Conservation (phyloP, 371 early-diverging fungal species). For the Batrachochytrium dendrobatidis region DNA sequence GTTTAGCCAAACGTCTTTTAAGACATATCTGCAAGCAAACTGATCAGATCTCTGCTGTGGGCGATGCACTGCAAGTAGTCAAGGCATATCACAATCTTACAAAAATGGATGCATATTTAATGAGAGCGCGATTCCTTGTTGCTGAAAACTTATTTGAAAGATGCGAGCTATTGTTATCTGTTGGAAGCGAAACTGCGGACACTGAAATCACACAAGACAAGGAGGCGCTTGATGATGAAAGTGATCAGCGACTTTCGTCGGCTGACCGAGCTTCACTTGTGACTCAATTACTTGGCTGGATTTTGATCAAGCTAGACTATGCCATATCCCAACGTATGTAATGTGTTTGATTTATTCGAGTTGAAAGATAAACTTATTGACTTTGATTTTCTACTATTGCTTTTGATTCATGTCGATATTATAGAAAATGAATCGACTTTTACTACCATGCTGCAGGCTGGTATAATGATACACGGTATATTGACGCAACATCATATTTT, state of each 20-base stretch:
- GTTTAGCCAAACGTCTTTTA: conserved; percentile 34
- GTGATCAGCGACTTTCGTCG: no score
- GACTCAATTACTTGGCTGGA: no score
- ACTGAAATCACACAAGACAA: neutral
- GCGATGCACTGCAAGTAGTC: conserved; percentile 49
- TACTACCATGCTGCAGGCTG: neutral
- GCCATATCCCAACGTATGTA: no score
- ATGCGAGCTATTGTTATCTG: conserved; percentile 16
- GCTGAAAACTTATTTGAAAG: conserved; percentile 16
- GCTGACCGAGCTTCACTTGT: no score
- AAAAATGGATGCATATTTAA: conserved; percentile 38
- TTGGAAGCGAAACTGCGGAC: conserved; percentile 26
- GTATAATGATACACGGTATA: neutral
- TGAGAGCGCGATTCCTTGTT: conserved; percentile 36
- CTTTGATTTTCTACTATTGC: no score
- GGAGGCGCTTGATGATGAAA: neutral
- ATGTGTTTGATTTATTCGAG: no score
- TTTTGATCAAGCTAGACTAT: no score
- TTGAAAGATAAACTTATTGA: no score
- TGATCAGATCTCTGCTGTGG: conserved; percentile 33
- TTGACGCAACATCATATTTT: neutral
- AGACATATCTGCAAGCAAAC: conserved; percentile 21
- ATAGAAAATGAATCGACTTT: neutral
- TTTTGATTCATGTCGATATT: no score
- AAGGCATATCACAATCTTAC: conserved; percentile 47